phyloP scores from a whole-genome alignment of 129 eudicot species.

The Kitagawia praeruptora region DNA sequence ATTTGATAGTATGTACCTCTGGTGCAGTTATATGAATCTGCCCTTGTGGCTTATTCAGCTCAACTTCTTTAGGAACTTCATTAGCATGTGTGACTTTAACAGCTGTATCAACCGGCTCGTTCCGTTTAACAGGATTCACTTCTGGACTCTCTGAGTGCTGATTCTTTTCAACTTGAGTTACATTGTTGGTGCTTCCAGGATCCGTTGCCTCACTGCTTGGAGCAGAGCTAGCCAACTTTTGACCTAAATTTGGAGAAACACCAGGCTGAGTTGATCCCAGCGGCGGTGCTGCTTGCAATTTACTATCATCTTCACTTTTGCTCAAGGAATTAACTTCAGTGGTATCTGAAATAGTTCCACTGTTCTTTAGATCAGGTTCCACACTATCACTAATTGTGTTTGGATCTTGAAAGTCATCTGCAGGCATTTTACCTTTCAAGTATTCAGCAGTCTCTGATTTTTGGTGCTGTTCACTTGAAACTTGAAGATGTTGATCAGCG shows the following conservation, averaged over 20 bases:
- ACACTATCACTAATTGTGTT: conserved; percentile 22
- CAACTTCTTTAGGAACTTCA: conserved; percentile 28
- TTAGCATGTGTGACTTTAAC: conserved; percentile 25
- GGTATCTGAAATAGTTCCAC: conserved; percentile 26
- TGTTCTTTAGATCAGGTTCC: conserved; percentile 27
- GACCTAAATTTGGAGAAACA: conserved; percentile 17
- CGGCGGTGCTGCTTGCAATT: conserved; percentile 24
- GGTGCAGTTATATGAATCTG: conserved; percentile 20
- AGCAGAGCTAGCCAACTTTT: conserved; percentile 24
- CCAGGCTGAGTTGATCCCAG: conserved; percentile 13
- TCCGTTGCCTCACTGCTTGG: conserved; percentile 29
- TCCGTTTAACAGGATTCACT: conserved; percentile 28
- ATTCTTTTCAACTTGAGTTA: conserved; percentile 26
- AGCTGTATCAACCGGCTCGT: conserved; percentile 26
- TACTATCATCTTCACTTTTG: conserved; percentile 30
- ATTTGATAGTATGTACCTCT: conserved; percentile 33
- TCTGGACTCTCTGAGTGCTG: conserved; percentile 26
- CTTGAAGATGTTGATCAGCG: conserved; percentile 19
- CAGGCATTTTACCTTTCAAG: conserved; percentile 17
- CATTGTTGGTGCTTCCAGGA: conserved; percentile 19
- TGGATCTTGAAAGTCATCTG: conserved; percentile 26
- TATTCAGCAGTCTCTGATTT: conserved; percentile 18
- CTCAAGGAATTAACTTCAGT: conserved; percentile 21
- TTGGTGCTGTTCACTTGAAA: conserved; percentile 11
- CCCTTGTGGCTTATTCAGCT: conserved; percentile 18